Percentiles rank a stretch among this genome's conserved stretches.
These are phyloP conservation scores for Ailanthus altissimus DNA, from an alignment of 345 rosid genomes.

Conservation along the genomic window DNA sequence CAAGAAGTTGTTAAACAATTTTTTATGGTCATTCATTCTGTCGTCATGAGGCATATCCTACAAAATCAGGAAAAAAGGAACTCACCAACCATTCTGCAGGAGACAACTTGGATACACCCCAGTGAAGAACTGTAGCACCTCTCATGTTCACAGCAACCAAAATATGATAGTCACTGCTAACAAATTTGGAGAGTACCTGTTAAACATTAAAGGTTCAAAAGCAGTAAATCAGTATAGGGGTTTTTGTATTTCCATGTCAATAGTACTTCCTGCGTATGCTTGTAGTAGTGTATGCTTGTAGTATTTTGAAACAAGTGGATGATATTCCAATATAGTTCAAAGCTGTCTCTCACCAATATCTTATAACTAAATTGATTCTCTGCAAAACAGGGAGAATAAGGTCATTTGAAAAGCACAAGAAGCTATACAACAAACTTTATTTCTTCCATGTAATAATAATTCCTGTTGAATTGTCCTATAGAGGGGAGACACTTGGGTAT, in stretches of 20 bases:
- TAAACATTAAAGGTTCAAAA: slow-evolving; percentile 14
- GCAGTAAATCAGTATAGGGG: not conserved
- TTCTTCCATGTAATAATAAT: slow-evolving; percentile 7
- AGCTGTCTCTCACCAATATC: not conserved
- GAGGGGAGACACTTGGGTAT: no score
- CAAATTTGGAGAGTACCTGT: slow-evolving; percentile 44
- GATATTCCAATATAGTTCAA: not conserved
- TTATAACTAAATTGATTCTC: not conserved
- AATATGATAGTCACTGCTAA: slow-evolving; percentile 41
- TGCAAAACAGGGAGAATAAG: not conserved
- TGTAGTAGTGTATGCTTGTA: not conserved
- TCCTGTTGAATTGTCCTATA: no score
- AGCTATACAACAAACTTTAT: not conserved
- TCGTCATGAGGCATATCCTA: slow-evolving; percentile 2
- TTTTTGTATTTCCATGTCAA: not conserved
- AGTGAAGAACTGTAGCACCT: slow-evolving; percentile 57
- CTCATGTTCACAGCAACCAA: slow-evolving; percentile 49
- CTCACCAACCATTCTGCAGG: slow-evolving; percentile 65
- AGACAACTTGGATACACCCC: slow-evolving; percentile 57
- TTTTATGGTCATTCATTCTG: not conserved
- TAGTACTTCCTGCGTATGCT: not conserved
- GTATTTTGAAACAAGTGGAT: not conserved
- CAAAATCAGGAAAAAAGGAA: slow-evolving; percentile 19
- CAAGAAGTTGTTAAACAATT: not conserved
- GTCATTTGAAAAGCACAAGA: not conserved